Evolutionary conservation across 108 stramenopile genomes (phyloP).

Genomic region (Nitzschia inconspicua): DNA sequence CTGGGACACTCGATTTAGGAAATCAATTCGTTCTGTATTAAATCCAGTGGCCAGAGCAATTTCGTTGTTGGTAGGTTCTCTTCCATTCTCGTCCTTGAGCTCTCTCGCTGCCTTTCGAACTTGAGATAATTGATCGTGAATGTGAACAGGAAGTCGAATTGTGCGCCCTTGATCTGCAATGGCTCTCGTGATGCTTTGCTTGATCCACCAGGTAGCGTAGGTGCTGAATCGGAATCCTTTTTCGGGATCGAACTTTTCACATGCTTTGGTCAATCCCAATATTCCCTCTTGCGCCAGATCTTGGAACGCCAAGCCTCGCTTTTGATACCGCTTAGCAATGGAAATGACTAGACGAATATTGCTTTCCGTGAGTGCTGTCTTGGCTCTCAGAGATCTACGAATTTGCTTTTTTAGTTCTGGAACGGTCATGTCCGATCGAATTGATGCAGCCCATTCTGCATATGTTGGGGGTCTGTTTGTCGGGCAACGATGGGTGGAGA

Average conservation of each 20-base stretch:
- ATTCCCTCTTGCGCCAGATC: constrained; percentile 96
- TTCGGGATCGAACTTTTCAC: constrained; percentile 95
- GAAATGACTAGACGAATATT: constrained; percentile 89
- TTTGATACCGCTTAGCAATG: constrained; percentile 88
- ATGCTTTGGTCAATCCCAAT: constrained; percentile 87
- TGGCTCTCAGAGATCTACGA: constrained; percentile 77
- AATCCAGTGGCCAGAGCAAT: constrained; percentile 58
- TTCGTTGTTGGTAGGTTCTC: constrained; percentile 78
- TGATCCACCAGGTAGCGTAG: constrained; percentile 99
- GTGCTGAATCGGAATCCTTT: constrained; percentile 93
- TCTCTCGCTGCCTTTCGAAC: constrained; percentile 71
- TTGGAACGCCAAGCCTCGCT: constrained; percentile 76
- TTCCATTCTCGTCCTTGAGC: constrained; percentile 62
- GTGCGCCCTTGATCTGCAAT: constrained; percentile 90
- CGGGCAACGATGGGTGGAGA: no score
- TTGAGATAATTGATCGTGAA: constrained; percentile 77
- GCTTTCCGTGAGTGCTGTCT: constrained; percentile 80
- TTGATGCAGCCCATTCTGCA: constrained; percentile 77
- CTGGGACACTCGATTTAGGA: constrained; percentile 65
- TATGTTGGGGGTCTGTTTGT: constrained; percentile 71
- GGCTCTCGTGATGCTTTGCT: constrained; percentile 92
- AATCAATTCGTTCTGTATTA: constrained; percentile 72
- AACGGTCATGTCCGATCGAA: constrained; percentile 69
- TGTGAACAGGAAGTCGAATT: constrained; percentile 91
- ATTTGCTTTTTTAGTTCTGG: constrained; percentile 87